Base-by-base conservation (phyloP, 345 rosid genomes). In the Syzygium aqueum region DNA sequence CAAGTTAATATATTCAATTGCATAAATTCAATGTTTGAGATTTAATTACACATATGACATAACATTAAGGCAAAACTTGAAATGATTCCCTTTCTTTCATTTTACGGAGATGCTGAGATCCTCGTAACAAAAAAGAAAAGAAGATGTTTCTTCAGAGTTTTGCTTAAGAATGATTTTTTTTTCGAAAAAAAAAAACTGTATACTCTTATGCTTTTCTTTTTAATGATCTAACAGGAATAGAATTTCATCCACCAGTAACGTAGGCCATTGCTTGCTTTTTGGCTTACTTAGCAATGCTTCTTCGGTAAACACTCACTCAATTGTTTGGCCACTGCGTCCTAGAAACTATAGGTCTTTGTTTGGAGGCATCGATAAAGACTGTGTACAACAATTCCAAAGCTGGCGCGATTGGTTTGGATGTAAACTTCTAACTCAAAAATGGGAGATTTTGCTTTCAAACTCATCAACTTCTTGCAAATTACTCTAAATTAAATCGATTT, bases 391-490 rank as follows among this genome's bases (percentile, higher is more conserved):
- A 56, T 22, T 65, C 40, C 0, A 30, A 6, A 17, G 43, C 33
- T 30, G 77, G 40, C 13, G 2, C 13, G 4, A 3, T 23, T 56
- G 63, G 13, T 56, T 56, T 5, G 40, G 0, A 0, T 30, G 5
- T 30, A 30, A 33, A 8, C 8, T 16, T 30, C 9, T 30, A 16
- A 33, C 43, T 1, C 4, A 65, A 28, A 30, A 30, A 65, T 3
- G 16, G 5, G 43, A 37, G 21, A 4, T 65, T 19, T 9, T 21
- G 30, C 77, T 13, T 7, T 65, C 37, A 3, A 65, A 7, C 23
- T 2, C 0, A 9, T 22, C 23, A 30, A 8, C 1, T 30, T 0
- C 1, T 30, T 19, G 1, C 0, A 65, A 30, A 30, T 16, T 8
- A 25, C 4, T 54, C 4, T 21, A 3, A 8, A 23, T 54, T 54